Percentiles rank a stretch among this genome's conserved stretches.
These are phyloP conservation scores for Jatropha multifida DNA, from an alignment of 441 rosid genomes.

Conservation along the genomic window DNA sequence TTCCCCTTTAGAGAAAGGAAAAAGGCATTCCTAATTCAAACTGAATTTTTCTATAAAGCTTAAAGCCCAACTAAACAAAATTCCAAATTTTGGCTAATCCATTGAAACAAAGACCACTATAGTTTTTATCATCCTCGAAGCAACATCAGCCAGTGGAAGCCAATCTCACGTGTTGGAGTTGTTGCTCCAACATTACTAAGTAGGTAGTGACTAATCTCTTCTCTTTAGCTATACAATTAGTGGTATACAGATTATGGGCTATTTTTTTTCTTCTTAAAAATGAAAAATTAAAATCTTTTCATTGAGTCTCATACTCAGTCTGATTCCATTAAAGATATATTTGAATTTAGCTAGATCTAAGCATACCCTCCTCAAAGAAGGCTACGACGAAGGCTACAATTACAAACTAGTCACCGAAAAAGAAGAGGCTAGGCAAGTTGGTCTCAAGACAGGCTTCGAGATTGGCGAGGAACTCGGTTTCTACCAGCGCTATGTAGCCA, in stretches of 20 bases:
- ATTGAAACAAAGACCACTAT: neutral
- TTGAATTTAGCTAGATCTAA: conserved; percentile 56
- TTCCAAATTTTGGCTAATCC: conserved; percentile 1
- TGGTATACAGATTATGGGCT: no score
- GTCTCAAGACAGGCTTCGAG: conserved; percentile 71
- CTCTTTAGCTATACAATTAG: neutral
- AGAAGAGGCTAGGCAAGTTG: conserved; percentile 64
- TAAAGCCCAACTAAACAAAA: neutral
- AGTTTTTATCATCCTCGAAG: no score
- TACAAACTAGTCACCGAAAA: conserved; percentile 51
- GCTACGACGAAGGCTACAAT: conserved; percentile 64
- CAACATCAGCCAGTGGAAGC: neutral
- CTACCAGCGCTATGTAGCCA: conserved; percentile 68
- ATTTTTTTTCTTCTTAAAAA: neutral
- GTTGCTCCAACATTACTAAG: neutral
- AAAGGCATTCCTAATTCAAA: no score
- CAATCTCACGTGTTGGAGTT: neutral
- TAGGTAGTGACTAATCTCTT: neutral
- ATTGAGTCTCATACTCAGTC: conserved; percentile 27
- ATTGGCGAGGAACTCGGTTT: conserved; percentile 82
- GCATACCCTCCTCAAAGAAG: conserved; percentile 58
- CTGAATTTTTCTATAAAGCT: no score
- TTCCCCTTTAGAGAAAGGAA: no score
- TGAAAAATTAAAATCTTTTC: neutral
- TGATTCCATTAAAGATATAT: conserved; percentile 38